Percentiles rank a stretch among this genome's conserved stretches.
phyloP scores from a whole-genome alignment of 2,329 filamentous ascomycete genomes.

The Fusarium sp. region DNA sequence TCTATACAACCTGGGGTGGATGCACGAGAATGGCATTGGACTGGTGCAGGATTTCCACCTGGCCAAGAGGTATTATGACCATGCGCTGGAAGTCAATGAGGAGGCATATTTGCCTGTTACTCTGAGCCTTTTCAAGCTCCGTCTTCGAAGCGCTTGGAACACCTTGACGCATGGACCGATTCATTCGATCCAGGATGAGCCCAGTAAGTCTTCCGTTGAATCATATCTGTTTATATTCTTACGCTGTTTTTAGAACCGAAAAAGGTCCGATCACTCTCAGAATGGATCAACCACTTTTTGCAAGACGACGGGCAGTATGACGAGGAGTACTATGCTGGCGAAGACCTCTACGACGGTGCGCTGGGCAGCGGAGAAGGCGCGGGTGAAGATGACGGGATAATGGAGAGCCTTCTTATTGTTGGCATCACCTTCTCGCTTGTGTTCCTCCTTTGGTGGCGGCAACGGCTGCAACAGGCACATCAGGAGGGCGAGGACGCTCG shows the following conservation, averaged over 20 bases:
- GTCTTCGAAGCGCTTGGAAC: constrained; percentile 92
- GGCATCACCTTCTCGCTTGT: constrained; percentile 79
- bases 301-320: constrained; percentile 76
- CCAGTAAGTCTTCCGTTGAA: constrained; percentile 66
- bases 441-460: constrained; percentile 83
- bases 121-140: constrained; percentile 85
- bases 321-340: constrained; percentile 63
- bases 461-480: constrained; percentile 72
- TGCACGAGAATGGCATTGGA: constrained; percentile 97
- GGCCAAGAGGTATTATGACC: constrained; percentile 95
- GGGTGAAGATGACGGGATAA: constrained; percentile 76
- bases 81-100: constrained; percentile 88
- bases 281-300: constrained; percentile 90
- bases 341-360: constrained; percentile 65
- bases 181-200: constrained; percentile 91
- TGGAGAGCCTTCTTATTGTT: constrained; percentile 88
- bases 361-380: constrained; percentile 71
- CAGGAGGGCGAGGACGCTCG: constrained; percentile 47
- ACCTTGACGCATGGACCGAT: constrained; percentile 89
- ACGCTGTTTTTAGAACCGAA: constrained; percentile 65
- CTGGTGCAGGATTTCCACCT: constrained; percentile 96
- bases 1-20: constrained; percentile 97
- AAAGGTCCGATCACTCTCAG: constrained; percentile 80
- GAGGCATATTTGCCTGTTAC: constrained; percentile 96
- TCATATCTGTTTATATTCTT: background rate